A percentile compares a stretch with the other conserved stretches of the same genome.
Evolutionary conservation across 352 stramenopile genomes (phyloP).

Genomic region (Phytophthora rubi): DNA sequence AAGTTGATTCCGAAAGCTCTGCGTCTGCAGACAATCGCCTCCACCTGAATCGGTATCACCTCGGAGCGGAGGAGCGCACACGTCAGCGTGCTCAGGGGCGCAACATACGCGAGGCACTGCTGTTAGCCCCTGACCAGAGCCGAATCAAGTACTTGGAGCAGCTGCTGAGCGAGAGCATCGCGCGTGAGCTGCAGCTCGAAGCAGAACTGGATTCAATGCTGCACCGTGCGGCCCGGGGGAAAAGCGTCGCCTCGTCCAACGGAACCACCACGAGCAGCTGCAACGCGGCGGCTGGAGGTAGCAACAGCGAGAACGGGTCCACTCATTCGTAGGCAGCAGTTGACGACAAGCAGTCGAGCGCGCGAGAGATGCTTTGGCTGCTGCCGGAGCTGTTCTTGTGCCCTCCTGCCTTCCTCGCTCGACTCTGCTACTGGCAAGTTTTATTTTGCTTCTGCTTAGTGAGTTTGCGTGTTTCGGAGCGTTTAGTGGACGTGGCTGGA

Average conservation of each 20-base stretch:
- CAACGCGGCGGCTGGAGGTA: constrained; percentile 2
- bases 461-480: constrained; percentile 45
- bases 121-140: constrained; percentile 78
- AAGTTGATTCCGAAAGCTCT: constrained; percentile 38
- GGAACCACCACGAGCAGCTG: constrained; percentile 4
- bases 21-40: constrained; percentile 26
- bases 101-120: constrained; percentile 79
- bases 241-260: constrained; percentile 10
- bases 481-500: constrained; percentile 31
- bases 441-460: constrained; percentile 43
- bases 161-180: constrained; percentile 82
- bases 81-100: constrained; percentile 78
- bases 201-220: constrained; percentile 77
- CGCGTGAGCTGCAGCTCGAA: constrained; percentile 84
- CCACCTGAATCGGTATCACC: constrained; percentile 57
- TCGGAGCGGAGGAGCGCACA: constrained; percentile 72
- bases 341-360: constrained; percentile 19
- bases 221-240: constrained; percentile 34
- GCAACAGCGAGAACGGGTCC: constrained; percentile 34
- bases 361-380: constrained; percentile 20
- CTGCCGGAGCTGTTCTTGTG: constrained; percentile 16
- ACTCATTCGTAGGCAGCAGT: constrained; percentile 21
- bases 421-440: constrained; percentile 32
- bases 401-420: constrained; percentile 17
- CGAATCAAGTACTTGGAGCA: constrained; percentile 91